A percentile compares a stretch with the other conserved stretches of the same genome.
phyloP scores from a whole-genome alignment of 192 early-diverging fungal genomes.

The Gaertneriomyces sp. region DNA sequence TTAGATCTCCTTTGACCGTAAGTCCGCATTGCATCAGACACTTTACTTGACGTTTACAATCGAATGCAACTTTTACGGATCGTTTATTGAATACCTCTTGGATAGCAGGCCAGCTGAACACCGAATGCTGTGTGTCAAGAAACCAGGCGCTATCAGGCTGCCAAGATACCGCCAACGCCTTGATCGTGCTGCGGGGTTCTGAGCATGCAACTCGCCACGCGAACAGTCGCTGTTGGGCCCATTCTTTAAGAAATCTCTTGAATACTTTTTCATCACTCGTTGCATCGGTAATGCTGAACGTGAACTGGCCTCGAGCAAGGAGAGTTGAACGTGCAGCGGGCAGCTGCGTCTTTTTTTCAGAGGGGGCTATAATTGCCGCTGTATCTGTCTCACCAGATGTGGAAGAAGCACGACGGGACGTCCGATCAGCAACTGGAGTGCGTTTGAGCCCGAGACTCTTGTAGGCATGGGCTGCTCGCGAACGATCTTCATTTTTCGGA shows the following conservation, averaged over 20 bases:
- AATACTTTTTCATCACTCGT: background rate
- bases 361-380: too few species aligned
- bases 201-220: background rate
- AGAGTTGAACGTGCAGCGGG: background rate
- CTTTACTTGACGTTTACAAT: conserved; percentile 6
- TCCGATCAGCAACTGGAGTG: background rate
- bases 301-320: background rate
- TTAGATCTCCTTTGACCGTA: background rate
- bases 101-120: conserved; percentile 3
- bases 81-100: conserved; percentile 8
- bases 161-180: conserved; percentile 10
- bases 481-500: background rate
- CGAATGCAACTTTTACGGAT: conserved; percentile 6
- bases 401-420: too few species aligned
- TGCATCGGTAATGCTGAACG: background rate
- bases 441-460: background rate
- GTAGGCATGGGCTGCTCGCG: background rate
- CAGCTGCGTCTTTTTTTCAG: background rate
- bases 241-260: background rate
- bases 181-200: background rate
- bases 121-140: background rate
- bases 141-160: conserved; percentile 1
- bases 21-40: conserved; percentile 8
- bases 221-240: background rate
- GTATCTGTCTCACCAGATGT: background rate